A percentile compares a stretch with the other conserved stretches of the same genome.
These are phyloP conservation scores for Citrus sinensis DNA, from an alignment of 345 rosid species.

Conservation along the genomic window DNA sequence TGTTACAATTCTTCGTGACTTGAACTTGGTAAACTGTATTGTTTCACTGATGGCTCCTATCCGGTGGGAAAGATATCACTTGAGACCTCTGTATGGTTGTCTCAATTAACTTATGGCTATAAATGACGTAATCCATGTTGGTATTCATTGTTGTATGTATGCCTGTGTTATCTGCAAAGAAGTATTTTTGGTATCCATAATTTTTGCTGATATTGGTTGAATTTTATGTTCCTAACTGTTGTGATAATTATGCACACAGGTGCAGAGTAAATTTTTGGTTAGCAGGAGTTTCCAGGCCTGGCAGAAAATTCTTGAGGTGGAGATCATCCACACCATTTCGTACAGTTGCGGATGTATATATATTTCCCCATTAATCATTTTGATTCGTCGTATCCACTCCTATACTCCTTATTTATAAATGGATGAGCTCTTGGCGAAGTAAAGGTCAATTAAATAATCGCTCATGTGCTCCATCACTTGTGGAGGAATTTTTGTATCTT, in stretches of 20 bases:
- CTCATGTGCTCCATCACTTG: conserved; percentile 14
- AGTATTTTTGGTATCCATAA: background rate
- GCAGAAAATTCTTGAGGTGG: background rate
- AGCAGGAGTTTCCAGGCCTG: background rate
- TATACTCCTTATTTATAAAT: background rate
- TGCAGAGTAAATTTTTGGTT: conserved; percentile 15
- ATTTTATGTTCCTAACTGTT: conserved; percentile 8
- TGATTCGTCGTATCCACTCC: background rate
- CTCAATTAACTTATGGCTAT: background rate
- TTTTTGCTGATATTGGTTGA: background rate
- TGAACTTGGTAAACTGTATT: background rate
- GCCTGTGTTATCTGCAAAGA: background rate
- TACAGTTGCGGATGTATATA: conserved; percentile 29
- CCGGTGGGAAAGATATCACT: background rate
- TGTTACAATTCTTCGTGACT: background rate
- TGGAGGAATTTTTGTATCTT: conserved; percentile 29
- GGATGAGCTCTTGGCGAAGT: conserved; percentile 14
- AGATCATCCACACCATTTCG: background rate
- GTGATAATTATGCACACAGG: conserved; percentile 21
- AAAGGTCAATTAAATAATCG: conserved; percentile 13
- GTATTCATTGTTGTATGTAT: background rate
- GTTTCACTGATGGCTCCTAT: background rate
- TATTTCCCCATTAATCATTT: conserved; percentile 11
- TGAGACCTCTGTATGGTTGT: background rate
- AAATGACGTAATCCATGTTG: background rate